Conservation (phyloP, 73 alveolate species). For the Tetrahymena elliotti region DNA sequence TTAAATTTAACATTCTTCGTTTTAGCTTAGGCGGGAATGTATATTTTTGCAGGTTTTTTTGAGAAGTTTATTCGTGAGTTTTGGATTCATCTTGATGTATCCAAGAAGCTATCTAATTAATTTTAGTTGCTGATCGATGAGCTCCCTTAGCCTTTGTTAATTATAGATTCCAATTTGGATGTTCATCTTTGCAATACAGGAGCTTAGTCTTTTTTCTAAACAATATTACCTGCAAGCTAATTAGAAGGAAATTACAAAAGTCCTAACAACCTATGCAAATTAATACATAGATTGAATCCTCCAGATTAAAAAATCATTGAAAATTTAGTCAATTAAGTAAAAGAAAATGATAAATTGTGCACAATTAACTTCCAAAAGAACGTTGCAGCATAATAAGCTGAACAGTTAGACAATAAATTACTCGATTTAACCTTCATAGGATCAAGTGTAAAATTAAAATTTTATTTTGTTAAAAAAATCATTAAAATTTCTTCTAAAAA, state of each 20-base stretch:
- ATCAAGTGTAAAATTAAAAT: not conserved
- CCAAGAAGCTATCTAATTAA: not conserved
- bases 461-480: not conserved
- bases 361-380: not conserved
- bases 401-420: not conserved
- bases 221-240: not conserved
- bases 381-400: not conserved
- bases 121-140: not conserved
- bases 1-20: not conserved
- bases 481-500: not conserved
- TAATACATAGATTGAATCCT: not conserved
- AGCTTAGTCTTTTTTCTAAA: not conserved
- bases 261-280: not conserved
- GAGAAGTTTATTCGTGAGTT: not conserved
- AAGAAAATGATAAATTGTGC: not conserved
- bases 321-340: not conserved
- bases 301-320: not conserved
- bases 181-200: not conserved
- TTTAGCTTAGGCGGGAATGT: not conserved
- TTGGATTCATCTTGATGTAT: not conserved
- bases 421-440: not conserved
- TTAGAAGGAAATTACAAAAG: not conserved
- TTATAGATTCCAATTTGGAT: not conserved
- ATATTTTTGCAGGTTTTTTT: not conserved
- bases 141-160: not conserved